These are phyloP conservation scores for Vigna radiata DNA, from an alignment of 306 rosid genomes.

Conservation along the genomic window DNA sequence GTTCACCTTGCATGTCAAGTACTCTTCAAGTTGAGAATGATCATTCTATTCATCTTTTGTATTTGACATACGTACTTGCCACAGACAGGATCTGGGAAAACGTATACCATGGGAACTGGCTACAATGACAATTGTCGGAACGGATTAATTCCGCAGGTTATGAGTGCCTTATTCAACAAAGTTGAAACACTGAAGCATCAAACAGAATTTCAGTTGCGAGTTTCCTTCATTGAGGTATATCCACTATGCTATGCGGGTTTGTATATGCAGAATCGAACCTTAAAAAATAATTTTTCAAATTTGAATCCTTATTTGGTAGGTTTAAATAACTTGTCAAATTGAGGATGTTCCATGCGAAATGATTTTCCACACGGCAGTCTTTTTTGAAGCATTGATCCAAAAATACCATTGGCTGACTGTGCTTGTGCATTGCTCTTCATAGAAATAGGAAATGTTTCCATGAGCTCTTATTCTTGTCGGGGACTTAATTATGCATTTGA, in stretches of 20 bases:
- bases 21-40: constrained; percentile 35
- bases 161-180: constrained; percentile 75
- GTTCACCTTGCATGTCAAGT: constrained; percentile 29
- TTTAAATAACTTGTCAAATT: constrained; percentile 2
- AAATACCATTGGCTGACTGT: constrained; percentile 25
- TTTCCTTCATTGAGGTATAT: constrained; percentile 82
- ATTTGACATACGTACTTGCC: constrained; percentile 42
- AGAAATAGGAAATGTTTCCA: constrained; percentile 22
- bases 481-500: constrained; percentile 46
- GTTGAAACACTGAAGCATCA: constrained; percentile 71
- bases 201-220: constrained; percentile 79
- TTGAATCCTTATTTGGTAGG: background rate
- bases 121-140: constrained; percentile 57
- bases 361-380: constrained; percentile 23
- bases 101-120: constrained; percentile 92
- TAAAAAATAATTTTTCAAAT: constrained; percentile 9
- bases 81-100: constrained; percentile 94
- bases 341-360: constrained; percentile 23
- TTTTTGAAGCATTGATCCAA: constrained; percentile 32
- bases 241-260: constrained; percentile 2
- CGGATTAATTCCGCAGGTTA: constrained; percentile 75
- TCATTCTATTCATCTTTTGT: constrained; percentile 29
- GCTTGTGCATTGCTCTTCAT: constrained; percentile 28
- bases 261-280: background rate
- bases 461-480: constrained; percentile 13